Evolutionary conservation across 805 yeast genomes (phyloP), one percentile per base, ranked within the genome.

Genomic region (Saccharomycopsis javanensis): DNA sequence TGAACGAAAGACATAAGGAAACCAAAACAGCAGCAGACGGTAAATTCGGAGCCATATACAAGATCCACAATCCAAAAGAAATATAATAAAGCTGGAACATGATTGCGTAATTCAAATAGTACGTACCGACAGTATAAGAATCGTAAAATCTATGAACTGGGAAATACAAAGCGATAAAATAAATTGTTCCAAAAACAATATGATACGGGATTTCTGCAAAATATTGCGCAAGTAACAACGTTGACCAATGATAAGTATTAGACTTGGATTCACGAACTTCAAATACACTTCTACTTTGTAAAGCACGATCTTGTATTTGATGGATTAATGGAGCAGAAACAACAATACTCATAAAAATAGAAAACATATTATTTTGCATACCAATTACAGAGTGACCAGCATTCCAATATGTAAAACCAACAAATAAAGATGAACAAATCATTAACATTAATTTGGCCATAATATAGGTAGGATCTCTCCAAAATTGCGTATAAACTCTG

Each of bases 251-350:
- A 72, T 81, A 86, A 45, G 87, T 86, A 65, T 84, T 85, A 4
- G 88, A 82, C 58, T 82, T 78, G 20, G 81, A 75, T 66, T 86
- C 92, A 65, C 92, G 76, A 13, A 79, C 86, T 68, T 85, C 91
- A 65, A 71, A 86, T 45, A 85, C 67, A 57, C 81, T 85, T 64
- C 90, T 76, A 20, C 82, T 74, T 18, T 70, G 72, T 50, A 79
- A 75, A 27, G 84, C 84, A 57, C 77, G 75, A 23, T 77, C 82
- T 65, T 82, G 86, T 56, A 81, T 76, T 69, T 85, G 88, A 64
- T 84, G 81, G 63, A 79, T 72, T 50, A 79, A 66, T 16, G 87
- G 82, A n/a, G 80, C 79, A 55, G 80, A 72, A 55, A 79, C 66
- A 57, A 83, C 77, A 64, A 82, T 73, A 52, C 85, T 73, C 71